Evolutionary conservation across 1,284 basidiomycete species (phyloP), one percentile per base, ranked within the genome.

Genomic region (Malassezia cuniculi): DNA sequence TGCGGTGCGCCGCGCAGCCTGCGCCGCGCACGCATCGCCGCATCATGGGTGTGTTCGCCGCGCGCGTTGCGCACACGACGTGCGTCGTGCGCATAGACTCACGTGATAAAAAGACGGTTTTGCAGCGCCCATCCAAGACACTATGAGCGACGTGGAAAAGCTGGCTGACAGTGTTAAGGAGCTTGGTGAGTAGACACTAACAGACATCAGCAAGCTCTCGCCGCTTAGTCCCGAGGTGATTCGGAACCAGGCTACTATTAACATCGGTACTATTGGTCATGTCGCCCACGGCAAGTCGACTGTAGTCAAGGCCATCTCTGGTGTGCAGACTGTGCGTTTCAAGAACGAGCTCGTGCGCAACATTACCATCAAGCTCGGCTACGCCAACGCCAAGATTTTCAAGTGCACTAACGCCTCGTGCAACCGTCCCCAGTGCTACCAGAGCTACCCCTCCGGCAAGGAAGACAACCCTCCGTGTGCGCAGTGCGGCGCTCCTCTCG

Each of bases 331-430:
- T 20, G 90, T 97, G 43, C 78, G 90, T 60, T 97, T 97, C 73
- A 97, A 97, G 76, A 95, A 94, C 70, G 93, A 97, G 52, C 48
- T 66, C 24, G 63, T 66, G 29, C 55, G 90, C 54, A 97, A 97
- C 72, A 97, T 97, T 62, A 97, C 93, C 31, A 97, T 97, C 74
- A 97, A 97, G 73, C 77, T 97, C 32, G 93, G 75, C 57, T 97
- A 97, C 69, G 90, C 90, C 35, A 97, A 95, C 58, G 93, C 93
- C 37, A 95, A 95, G 86, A 94, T 97, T 66, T 97, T 89, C 76
- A 87, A 93, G 75, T 97, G 93, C 68, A 80, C 86, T 72, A 87
- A 87, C 64, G 78, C 81, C 45, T 78, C 80, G 4, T 95, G 93
- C 69, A 85, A 85, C 24, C 75, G 90, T 39, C 90, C 90, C 33